Evolutionary conservation across 148 eudicot genomes (phyloP).

Genomic region (Gaultheria prostrata): DNA sequence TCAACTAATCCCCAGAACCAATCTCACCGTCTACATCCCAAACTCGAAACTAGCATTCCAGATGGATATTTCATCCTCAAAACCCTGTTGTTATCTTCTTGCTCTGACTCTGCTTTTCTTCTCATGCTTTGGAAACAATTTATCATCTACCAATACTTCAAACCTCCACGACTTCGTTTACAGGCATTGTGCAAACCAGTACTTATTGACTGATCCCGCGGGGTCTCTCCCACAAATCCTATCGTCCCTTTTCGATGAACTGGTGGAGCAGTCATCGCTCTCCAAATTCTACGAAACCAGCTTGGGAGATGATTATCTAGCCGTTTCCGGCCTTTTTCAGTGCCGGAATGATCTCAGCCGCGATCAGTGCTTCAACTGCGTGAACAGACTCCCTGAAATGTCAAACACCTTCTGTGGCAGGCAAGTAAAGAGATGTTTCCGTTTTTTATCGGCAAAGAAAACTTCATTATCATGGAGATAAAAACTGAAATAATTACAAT

Average conservation of each 20-base stretch:
- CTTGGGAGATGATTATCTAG: background rate
- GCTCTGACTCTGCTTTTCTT: background rate
- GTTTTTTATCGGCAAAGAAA: background rate
- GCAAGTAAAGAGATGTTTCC: background rate
- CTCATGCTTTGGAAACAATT: background rate
- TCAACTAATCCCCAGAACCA: too few species aligned
- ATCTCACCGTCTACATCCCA: too few species aligned
- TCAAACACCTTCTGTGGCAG: background rate
- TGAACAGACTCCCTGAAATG: background rate
- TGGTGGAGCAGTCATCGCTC: background rate
- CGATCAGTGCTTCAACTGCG: slow-evolving; percentile 5
- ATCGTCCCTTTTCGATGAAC: background rate
- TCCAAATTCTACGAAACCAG: slow-evolving; percentile 3
- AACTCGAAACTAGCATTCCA: background rate
- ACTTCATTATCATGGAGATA: too few species aligned
- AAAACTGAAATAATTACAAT: too few species aligned
- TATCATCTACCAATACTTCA: background rate
- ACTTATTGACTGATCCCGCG: background rate
- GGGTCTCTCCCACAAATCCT: slow-evolving; percentile 2
- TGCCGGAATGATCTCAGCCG: background rate
- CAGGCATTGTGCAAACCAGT: background rate
- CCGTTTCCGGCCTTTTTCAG: background rate
- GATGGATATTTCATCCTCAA: background rate
- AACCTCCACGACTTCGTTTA: background rate
- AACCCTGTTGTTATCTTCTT: background rate